Evolutionary conservation across 345 rosid species (phyloP), one percentile per base, ranked within the genome.

Genomic region (Camelina hispida): DNA sequence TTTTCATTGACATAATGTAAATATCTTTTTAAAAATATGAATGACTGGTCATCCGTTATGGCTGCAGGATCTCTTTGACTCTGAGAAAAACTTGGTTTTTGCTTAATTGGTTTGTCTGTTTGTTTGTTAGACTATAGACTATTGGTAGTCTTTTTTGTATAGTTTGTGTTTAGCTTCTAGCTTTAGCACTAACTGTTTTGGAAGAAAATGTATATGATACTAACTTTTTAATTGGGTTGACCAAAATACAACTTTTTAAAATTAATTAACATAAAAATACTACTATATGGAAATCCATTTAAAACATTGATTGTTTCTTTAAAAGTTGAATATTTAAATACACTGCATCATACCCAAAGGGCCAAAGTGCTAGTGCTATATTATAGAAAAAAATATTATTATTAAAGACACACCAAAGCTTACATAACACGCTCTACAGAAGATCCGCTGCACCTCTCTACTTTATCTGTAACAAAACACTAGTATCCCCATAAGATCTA

Each of bases 351-450:
- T 30, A 30, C 7, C 55, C 3, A 34, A 34, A 2, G 9, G 8
- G 2, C 9, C 5, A 43, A 64, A 71, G 25, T 15, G 43, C 5
- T 22, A 47, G 38, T 58, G 62, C 55, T 40, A 42, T 40, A 42
- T 61, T 62, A 43, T 61, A 48, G 69, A 40, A 77, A 38, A 30
- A 16, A 48, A 38, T 30, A 56, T 50, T 71, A 66, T 50, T n/a
- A 71, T 64, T 11, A 40, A 59, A 30, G 46, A 51, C 55, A 37
- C 58, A 42, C 44, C 11, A 53, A 46, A 68, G 77, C 84, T 78
- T 78, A 71, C 82, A 64, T 75, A 54, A 42, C 62, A 75, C 80
- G 76, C 80, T 57, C 82, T 10, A 55, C 32, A 47, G 3, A 9
- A 30, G 15, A 57, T 51, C 59, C 71, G 0, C 60, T 52, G 62